A percentile compares a stretch with the other conserved stretches of the same genome.
These are phyloP conservation scores for Zygnema circumcarinatum DNA, from an alignment of 139 green algal genomes.

Conservation along the genomic window DNA sequence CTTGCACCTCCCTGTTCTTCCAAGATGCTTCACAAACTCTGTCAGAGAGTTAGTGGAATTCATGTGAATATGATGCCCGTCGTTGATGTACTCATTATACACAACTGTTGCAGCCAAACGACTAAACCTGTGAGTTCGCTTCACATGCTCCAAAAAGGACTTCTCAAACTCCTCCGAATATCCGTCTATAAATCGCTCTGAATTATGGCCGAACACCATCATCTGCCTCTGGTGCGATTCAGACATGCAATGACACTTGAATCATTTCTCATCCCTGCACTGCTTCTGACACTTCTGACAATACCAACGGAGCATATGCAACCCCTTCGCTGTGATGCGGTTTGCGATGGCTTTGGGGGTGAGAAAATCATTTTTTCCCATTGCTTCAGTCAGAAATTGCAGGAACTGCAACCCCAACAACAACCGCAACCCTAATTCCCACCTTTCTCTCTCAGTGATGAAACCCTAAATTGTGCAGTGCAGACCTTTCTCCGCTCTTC, in stretches of 20 bases:
- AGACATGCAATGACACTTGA: slow-evolving; percentile 76
- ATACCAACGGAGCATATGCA: slow-evolving; percentile 95
- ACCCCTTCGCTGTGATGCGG: slow-evolving; percentile 83
- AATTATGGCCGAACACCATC: slow-evolving; percentile 82
- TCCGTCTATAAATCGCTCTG: slow-evolving; percentile 77
- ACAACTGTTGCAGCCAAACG: slow-evolving; percentile 64
- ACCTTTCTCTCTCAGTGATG: no score
- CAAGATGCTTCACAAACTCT: slow-evolving; percentile 87
- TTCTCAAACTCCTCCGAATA: slow-evolving; percentile 91
- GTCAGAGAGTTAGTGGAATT: slow-evolving; percentile 92
- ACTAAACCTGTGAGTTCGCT: slow-evolving; percentile 40
- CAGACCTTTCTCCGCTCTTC: no score
- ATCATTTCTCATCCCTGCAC: slow-evolving; percentile 98
- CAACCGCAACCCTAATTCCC: no score
- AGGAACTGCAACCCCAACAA: no score
- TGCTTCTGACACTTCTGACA: slow-evolving; percentile 98
- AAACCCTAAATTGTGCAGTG: no score
- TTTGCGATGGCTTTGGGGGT: slow-evolving; percentile 94
- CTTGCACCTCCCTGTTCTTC: slow-evolving; percentile 78
- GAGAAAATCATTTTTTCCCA: slow-evolving; percentile 88
- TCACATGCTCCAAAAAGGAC: slow-evolving; percentile 90
- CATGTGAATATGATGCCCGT: slow-evolving; percentile 96
- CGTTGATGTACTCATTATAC: slow-evolving; percentile 95
- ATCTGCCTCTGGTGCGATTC: slow-evolving; percentile 63
- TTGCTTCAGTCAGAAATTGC: no score